Percentiles rank a stretch among this genome's conserved stretches.
Conservation (phyloP, 2,329 filamentous ascomycete genomes). For the Neofusicoccum kwambonambiense region DNA sequence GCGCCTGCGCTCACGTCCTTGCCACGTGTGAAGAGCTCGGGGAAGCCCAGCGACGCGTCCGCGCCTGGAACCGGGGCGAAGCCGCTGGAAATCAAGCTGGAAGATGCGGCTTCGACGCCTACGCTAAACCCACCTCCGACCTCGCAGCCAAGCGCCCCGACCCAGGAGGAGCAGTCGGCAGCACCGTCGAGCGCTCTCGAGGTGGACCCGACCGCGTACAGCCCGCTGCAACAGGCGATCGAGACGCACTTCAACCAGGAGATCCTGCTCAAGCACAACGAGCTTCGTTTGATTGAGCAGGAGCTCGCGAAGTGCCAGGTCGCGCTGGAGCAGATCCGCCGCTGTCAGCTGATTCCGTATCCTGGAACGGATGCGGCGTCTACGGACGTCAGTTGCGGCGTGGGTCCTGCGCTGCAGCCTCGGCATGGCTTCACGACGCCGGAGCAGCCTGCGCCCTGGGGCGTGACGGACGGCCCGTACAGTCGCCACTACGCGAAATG, state of each 20-base stretch:
- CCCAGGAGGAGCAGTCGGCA: slow-evolving; percentile 19
- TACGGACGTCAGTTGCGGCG: slow-evolving; percentile 69
- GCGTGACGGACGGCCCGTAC: slow-evolving; percentile 88
- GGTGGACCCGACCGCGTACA: slow-evolving; percentile 41
- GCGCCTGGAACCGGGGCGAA: slow-evolving; percentile 21
- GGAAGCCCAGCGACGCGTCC: background rate
- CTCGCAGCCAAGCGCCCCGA: slow-evolving; percentile 28
- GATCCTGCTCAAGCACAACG: slow-evolving; percentile 90
- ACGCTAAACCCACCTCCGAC: slow-evolving; percentile 18
- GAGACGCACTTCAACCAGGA: slow-evolving; percentile 87
- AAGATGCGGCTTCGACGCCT: slow-evolving; percentile 23
- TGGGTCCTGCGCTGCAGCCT: slow-evolving; percentile 66
- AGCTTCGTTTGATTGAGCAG: slow-evolving; percentile 90
- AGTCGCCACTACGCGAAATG: slow-evolving; percentile 92
- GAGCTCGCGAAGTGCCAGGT: slow-evolving; percentile 95
- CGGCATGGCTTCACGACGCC: slow-evolving; percentile 65
- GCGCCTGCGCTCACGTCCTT: slow-evolving; percentile 17
- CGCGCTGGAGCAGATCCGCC: slow-evolving; percentile 87
- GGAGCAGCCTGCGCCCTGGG: slow-evolving; percentile 81
- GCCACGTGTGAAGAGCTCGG: slow-evolving; percentile 24
- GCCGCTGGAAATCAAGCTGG: slow-evolving; percentile 21
- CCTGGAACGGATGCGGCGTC: slow-evolving; percentile 69
- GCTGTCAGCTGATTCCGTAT: slow-evolving; percentile 89
- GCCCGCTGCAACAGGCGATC: slow-evolving; percentile 66
- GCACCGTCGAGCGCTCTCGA: background rate